phyloP scores from a whole-genome alignment of 495 filamentous ascomycete species.

The Aspergillus olivimuriae region DNA sequence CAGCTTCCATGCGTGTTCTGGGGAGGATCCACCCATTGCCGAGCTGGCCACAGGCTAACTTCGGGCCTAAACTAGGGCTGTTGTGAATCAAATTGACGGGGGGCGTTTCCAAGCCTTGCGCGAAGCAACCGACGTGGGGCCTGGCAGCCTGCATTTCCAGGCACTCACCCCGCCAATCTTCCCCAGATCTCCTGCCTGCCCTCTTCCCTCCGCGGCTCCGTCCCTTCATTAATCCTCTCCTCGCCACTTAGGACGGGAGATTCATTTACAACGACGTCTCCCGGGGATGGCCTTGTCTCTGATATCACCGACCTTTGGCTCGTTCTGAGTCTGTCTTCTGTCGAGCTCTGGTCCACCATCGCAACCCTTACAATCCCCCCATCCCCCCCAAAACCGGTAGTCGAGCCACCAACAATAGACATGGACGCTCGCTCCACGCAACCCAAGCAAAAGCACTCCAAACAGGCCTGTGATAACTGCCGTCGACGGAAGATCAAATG shows the following conservation, averaged over 20 bases:
- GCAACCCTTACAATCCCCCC: too few relatives aligned
- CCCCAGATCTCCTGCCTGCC: constrained; percentile 19
- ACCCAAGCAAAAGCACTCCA: constrained; percentile 20
- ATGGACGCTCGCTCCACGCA: constrained; percentile 17
- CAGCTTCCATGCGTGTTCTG: too few relatives aligned
- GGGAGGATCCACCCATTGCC: too few relatives aligned
- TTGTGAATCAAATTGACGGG: too few relatives aligned
- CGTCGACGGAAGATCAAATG: constrained; percentile 43
- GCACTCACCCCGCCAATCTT: constrained; percentile 5
- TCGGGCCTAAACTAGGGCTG: too few relatives aligned
- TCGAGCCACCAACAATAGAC: too few relatives aligned
- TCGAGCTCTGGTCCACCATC: too few relatives aligned
- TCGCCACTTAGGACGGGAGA: too few relatives aligned
- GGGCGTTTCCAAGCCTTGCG: too few relatives aligned
- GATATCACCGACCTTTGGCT: background rate
- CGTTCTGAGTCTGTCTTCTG: background rate
- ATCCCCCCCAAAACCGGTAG: too few relatives aligned
- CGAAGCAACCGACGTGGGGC: background rate
- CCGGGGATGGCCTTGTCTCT: background rate
- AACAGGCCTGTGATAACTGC: constrained; percentile 43
- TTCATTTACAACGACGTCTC: too few relatives aligned
- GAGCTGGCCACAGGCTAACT: too few relatives aligned
- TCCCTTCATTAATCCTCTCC: background rate
- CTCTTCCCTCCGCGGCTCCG: constrained; percentile 1
- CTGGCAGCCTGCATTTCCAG: background rate